A percentile compares a stretch with the other conserved stretches of the same genome.
These are phyloP conservation scores for Sanghuangporus weigelae DNA, from an alignment of 1,284 basidiomycete species.

Conservation along the genomic window DNA sequence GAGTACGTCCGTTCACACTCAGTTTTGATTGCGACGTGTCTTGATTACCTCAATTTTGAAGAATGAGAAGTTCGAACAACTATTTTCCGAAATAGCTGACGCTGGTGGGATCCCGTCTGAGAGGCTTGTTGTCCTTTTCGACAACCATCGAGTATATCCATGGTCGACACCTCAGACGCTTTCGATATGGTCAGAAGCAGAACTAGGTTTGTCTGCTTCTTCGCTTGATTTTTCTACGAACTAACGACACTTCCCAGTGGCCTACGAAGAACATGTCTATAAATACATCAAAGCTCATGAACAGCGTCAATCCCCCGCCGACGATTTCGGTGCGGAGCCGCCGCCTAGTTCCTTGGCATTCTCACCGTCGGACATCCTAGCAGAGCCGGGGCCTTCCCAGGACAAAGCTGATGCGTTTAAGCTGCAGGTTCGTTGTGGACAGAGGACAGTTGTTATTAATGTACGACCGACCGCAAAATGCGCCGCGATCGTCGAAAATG, in stretches of 20 bases:
- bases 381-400: slow-evolving; percentile 24
- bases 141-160: slow-evolving; percentile 56
- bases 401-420: slow-evolving; percentile 52
- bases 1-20: slow-evolving; percentile 37
- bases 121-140: slow-evolving; percentile 52
- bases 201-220: slow-evolving; percentile 44
- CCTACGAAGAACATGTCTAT: slow-evolving; percentile 54
- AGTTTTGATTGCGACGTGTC: neutral
- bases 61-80: slow-evolving; percentile 54
- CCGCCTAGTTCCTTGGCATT: slow-evolving; percentile 19
- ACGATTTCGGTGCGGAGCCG: slow-evolving; percentile 35
- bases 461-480: slow-evolving; percentile 72
- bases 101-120: slow-evolving; percentile 42
- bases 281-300: slow-evolving; percentile 45
- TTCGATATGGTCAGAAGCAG: slow-evolving; percentile 58
- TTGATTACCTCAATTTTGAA: slow-evolving; percentile 24
- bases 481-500: slow-evolving; percentile 64
- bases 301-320: slow-evolving; percentile 26
- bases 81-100: slow-evolving; percentile 62
- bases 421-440: slow-evolving; percentile 48
- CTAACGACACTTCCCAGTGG: slow-evolving; percentile 38
- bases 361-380: slow-evolving; percentile 19
- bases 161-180: slow-evolving; percentile 62
- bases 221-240: neutral
- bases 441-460: slow-evolving; percentile 52